phyloP scores from a whole-genome alignment of 768 basidiomycete species.

The Suillus subaureus region DNA sequence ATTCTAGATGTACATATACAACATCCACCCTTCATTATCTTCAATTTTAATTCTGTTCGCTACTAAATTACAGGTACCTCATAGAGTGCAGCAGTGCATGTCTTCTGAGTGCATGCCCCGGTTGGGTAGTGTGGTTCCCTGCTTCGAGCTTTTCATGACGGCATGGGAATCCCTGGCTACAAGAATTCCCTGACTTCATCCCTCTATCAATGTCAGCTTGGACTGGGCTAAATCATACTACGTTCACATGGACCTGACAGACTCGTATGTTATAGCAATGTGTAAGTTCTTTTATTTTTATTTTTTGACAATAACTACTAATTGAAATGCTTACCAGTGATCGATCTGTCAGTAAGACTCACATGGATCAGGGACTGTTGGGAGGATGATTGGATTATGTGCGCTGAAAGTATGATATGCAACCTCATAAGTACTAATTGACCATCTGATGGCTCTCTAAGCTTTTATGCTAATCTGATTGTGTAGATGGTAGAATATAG shows the following conservation, averaged over 20 bases:
- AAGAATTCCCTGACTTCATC: neutral
- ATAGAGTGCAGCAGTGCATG: constrained; percentile 2
- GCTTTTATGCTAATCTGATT: neutral
- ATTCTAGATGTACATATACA: constrained; percentile 7
- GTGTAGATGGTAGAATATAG: neutral
- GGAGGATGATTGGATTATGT: neutral
- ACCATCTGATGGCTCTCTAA: neutral
- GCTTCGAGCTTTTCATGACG: constrained; percentile 2
- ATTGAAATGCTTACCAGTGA: neutral
- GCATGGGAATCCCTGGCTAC: neutral
- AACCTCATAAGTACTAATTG: neutral
- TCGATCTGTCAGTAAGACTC: neutral
- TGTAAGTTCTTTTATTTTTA: neutral
- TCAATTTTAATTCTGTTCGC: neutral
- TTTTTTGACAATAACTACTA: neutral
- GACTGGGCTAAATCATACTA: constrained; percentile 4
- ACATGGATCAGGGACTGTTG: constrained; percentile 2
- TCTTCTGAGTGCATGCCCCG: neutral
- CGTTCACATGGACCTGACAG: neutral
- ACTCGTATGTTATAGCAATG: constrained; percentile 6
- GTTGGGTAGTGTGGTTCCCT: neutral
- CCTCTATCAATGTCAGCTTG: neutral
- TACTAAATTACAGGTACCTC: constrained; percentile 3
- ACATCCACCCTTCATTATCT: neutral
- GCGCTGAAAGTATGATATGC: neutral